A percentile compares a stretch with the other conserved stretches of the same genome.
phyloP scores from a whole-genome alignment of 495 filamentous ascomycete genomes.

The Neurospora intermedia region DNA sequence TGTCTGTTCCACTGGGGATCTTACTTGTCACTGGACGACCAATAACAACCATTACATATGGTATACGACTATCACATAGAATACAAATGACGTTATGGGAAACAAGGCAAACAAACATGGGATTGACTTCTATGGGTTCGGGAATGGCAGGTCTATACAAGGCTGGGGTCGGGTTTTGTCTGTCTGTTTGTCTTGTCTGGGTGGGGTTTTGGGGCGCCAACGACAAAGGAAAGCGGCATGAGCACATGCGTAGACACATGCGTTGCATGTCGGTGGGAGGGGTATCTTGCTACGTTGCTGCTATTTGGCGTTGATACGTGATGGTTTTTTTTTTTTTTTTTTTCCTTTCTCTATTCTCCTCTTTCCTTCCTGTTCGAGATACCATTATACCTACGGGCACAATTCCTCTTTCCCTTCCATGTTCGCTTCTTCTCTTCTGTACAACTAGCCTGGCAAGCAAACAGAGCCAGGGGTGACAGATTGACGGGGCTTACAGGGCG shows the following conservation, averaged over 20 bases:
- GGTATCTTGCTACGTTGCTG: conserved; percentile 2
- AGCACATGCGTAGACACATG: background rate
- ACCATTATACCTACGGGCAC: conserved; percentile 16
- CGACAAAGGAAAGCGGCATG: background rate
- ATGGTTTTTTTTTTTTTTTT: background rate
- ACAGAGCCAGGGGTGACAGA: background rate
- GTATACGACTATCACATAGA: background rate
- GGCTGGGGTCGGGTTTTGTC: background rate
- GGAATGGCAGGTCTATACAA: background rate
- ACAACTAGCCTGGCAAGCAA: background rate
- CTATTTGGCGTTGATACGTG: conserved; percentile 11
- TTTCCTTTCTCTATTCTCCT: background rate
- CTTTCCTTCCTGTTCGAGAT: conserved; percentile 12
- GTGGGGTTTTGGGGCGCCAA: background rate
- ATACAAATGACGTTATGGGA: background rate
- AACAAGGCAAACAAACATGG: background rate
- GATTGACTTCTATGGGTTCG: background rate
- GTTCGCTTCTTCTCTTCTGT: background rate
- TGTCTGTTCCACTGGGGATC: background rate
- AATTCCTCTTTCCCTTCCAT: conserved; percentile 1
- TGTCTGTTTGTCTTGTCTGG: background rate
- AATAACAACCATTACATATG: background rate
- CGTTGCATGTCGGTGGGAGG: background rate
- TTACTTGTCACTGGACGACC: background rate
- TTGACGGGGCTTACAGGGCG: background rate